Base-by-base conservation (phyloP, 2,329 filamentous ascomycete species). In the Aspergillus puulaauensis region DNA sequence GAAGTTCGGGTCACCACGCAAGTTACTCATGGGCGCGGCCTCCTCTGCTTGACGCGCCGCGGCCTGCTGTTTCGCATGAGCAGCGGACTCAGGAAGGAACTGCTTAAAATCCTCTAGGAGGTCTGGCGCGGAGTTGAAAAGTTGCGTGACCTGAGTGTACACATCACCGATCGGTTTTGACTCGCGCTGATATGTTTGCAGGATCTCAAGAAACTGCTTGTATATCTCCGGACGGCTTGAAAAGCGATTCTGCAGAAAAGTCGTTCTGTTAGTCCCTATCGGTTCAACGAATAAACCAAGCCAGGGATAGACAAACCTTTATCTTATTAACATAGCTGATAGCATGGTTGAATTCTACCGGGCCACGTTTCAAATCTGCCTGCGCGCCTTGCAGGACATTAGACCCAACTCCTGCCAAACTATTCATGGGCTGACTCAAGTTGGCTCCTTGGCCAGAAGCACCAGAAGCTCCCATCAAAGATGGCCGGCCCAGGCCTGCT, bases 281-380 rank as follows among this genome's bases (percentile, higher is more conserved):
- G 3, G 31, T 9, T 43, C 14, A 9, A 47, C 12, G 21, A 44
- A 17, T 46, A 24, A 21, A 12, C 14, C 35, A 44, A 21, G 21
- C 11, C 4, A 17, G 46, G 23, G 59, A 83, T 74, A 78, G 7
- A 54, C 52, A 33, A 48, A 95, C 93, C 88, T 99, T 99, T 69
- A 99, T 99, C 79, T 99, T 99, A 73, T 99, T 99, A 54, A 99
- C 95, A 70, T 99, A 99, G 73, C 93, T 98, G 63, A 99, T 99
- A 0, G 95, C 95, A 77, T 99, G 95, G 72, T 99, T 99, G 75
- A 99, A 99, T 71, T 99, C 95, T 17, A 99, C 95, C 1, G 95
- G 95, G 0, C 93, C 93, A 56, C 93, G 86, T 71, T 95, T 96
- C 72, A 90, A 67, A 52, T 80, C 81, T 52, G 75, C 76, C 56